Evolutionary conservation across 2,329 filamentous ascomycete species (phyloP).

Genomic region (Diaporthe sp.): DNA sequence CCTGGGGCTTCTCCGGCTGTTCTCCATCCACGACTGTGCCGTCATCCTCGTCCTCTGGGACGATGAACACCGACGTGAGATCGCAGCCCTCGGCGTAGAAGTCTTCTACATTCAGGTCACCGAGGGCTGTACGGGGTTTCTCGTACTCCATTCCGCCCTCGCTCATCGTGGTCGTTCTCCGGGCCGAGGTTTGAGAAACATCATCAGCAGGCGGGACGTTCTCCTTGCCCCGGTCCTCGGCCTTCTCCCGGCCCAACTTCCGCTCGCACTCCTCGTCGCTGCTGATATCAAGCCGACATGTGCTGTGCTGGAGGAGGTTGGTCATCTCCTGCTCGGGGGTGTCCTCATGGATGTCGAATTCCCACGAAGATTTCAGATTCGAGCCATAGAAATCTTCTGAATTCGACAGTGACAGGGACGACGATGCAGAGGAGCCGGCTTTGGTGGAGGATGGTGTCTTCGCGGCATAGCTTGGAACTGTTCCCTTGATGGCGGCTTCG

Average conservation of each 20-base stretch:
- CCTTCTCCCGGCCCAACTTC: conserved; percentile 64
- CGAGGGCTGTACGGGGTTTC: conserved; percentile 74
- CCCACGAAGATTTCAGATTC: conserved; percentile 78
- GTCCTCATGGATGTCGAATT: conserved; percentile 96
- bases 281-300: conserved; percentile 87
- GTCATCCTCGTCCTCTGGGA: conserved; percentile 72
- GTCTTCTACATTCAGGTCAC: conserved; percentile 76
- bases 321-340: conserved; percentile 91
- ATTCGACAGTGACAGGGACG: conserved; percentile 3
- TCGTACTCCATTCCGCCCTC: conserved; percentile 68
- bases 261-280: conserved; percentile 84
- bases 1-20: conserved; percentile 26
- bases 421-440: conserved; percentile 45
- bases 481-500: conserved; percentile 85
- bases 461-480: conserved; percentile 73
- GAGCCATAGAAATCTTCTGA: conserved; percentile 52
- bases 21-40: conserved; percentile 47
- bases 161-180: conserved; percentile 50
- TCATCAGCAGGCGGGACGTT: conserved; percentile 85
- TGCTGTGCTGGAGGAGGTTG: conserved; percentile 92
- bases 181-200: conserved; percentile 68
- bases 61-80: conserved; percentile 71
- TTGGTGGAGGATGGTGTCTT: conserved; percentile 51
- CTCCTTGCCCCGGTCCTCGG: conserved; percentile 85
- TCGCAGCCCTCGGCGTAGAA: conserved; percentile 78